Evolutionary conservation across 2,329 filamentous ascomycete species (phyloP), one percentile per base, ranked within the genome.

Genomic region (Clonostachys sp.): DNA sequence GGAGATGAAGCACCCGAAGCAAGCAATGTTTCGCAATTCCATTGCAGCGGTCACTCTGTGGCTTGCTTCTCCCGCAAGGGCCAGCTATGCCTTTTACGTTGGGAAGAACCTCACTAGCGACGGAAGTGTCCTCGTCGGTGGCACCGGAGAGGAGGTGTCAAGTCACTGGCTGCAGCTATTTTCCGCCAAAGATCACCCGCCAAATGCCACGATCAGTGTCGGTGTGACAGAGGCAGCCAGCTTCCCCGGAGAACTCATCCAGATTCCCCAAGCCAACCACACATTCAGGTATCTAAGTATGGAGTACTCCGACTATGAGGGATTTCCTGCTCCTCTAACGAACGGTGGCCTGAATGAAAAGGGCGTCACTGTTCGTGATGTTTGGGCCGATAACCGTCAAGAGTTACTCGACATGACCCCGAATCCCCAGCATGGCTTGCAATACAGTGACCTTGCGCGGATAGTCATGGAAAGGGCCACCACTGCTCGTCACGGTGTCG

Each of bases 11-110:
- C 24, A 10, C 24, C 24, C 9, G 9, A 30, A 10, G 24, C 9
- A 1, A 30, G 3, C 24, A 10, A 30, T 30, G 24, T 10, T 30
- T 30, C 24, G 24, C 8, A 10, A 9, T 10, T 30, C 24, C 9
- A 30, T 30, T 3, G 36, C 12, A 18, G 36, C 36, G 17, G 36
- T 18, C 36, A 16, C 47, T 6, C 30, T 49, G 35, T 17, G 14
- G 17, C 50, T 55, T 34, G 46, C 53, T 10, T 35, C 51, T 7
- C 49, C 53, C 8, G 51, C 50, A 17, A 42, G 44, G n/a, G 67
- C 67, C n/a, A 74, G 71, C 58, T 73, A 74, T 55, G 70, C 68
- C 13, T 73, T 74, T 56, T 74, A 73, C 45, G 68, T 74, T 16
- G 71, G 72, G 50, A 72, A 71, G 50, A 61, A 64, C 38, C 64